Percentiles rank a stretch among this genome's conserved stretches.
These are phyloP conservation scores for Piromyces finnis DNA, from an alignment of 192 early-diverging fungal genomes.

Conservation along the genomic window DNA sequence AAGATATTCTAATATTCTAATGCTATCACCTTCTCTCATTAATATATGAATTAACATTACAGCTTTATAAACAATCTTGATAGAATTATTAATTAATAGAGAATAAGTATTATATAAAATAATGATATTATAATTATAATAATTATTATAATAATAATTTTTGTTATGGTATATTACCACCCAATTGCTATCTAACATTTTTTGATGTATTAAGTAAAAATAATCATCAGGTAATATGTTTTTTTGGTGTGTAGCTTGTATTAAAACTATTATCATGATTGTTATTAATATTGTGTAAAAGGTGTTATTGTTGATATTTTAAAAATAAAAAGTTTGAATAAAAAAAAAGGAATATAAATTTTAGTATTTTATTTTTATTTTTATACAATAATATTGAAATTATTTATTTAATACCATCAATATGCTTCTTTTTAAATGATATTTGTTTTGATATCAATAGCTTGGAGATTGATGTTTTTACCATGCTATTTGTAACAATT, in stretches of 20 bases:
- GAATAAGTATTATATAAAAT: too few relatives aligned
- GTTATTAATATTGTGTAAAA: too few relatives aligned
- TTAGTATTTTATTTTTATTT: too few relatives aligned
- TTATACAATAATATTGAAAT: too few relatives aligned
- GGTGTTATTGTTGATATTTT: too few relatives aligned
- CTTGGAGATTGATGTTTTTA: not conserved
- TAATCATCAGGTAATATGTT: not conserved
- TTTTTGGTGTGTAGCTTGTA: not conserved
- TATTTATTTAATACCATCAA: not conserved
- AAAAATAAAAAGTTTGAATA: too few relatives aligned
- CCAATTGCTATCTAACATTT: not conserved
- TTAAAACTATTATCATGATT: not conserved
- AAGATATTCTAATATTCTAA: constrained; percentile 37
- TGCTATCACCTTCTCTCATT: constrained; percentile 45
- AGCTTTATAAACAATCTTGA: constrained; percentile 53
- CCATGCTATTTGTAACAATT: not conserved
- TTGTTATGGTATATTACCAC: not conserved
- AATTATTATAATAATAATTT: not conserved
- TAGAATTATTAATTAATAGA: too few relatives aligned
- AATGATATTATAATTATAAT: not conserved
- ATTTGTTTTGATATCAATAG: not conserved
- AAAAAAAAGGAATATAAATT: too few relatives aligned
- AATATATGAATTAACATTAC: constrained; percentile 54
- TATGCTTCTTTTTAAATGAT: not conserved
- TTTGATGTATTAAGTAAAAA: not conserved